phyloP scores from a whole-genome alignment of 2,329 filamentous ascomycete genomes.

The Aspergillus floridensis region DNA sequence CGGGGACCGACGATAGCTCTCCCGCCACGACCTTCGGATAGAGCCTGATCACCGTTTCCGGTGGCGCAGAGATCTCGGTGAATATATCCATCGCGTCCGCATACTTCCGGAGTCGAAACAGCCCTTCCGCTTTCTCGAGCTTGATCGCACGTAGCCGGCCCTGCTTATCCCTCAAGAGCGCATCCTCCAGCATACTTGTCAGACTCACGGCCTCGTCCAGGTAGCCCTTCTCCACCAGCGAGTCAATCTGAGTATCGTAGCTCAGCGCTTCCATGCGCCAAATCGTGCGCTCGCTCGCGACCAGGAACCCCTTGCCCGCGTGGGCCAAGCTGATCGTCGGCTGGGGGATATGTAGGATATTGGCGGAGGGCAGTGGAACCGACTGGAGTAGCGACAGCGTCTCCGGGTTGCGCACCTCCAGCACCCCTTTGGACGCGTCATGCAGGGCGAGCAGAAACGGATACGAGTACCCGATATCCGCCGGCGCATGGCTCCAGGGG shows the following conservation, averaged over 20 bases:
- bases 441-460: constrained; percentile 90
- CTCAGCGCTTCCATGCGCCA: constrained; percentile 95
- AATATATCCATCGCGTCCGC: constrained; percentile 86
- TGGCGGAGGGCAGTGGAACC: constrained; percentile 76
- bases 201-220: constrained; percentile 93
- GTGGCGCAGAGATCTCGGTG: constrained; percentile 83
- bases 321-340: constrained; percentile 93
- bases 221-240: constrained; percentile 68
- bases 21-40: constrained; percentile 85
- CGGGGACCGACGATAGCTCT: constrained; percentile 64
- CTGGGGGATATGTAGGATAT: constrained; percentile 83
- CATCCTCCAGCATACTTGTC: constrained; percentile 86
- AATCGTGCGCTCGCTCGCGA: constrained; percentile 83
- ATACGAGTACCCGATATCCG: constrained; percentile 93
- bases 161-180: constrained; percentile 77
- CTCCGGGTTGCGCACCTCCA: constrained; percentile 91
- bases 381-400: constrained; percentile 87
- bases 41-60: constrained; percentile 79
- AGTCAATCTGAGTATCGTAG: constrained; percentile 84
- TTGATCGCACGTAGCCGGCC: constrained; percentile 80
- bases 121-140: constrained; percentile 80
- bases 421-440: constrained; percentile 72
- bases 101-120: constrained; percentile 83
- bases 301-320: constrained; percentile 91
- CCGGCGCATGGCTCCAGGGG: constrained; percentile 85